These are phyloP conservation scores for Capronia epimyces DNA, from an alignment of 2,329 filamentous ascomycete genomes.

Conservation along the genomic window DNA sequence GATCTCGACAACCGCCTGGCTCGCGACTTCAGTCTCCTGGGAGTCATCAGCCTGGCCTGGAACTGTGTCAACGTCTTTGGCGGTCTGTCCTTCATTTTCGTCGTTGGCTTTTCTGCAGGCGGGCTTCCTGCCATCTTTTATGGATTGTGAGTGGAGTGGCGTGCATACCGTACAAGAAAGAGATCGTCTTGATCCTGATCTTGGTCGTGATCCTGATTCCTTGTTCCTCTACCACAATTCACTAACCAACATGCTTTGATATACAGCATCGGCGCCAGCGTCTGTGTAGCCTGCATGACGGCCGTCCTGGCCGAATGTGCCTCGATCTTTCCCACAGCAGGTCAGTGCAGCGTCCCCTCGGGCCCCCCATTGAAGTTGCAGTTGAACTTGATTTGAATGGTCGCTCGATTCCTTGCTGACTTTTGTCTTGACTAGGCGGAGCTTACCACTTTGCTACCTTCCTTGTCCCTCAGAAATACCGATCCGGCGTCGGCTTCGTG, in stretches of 20 bases:
- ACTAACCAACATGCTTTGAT: neutral
- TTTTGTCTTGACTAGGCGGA: no score
- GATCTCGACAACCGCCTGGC: conserved; percentile 37
- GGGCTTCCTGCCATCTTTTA: neutral
- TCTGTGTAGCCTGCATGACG: neutral
- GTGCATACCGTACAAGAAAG: no score
- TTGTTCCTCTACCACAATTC: neutral
- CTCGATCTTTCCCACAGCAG: neutral
- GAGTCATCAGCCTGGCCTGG: neutral
- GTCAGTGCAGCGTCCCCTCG: no score
- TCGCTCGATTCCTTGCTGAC: no score
- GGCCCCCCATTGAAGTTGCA: no score
- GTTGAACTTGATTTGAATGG: no score
- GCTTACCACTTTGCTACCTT: neutral
- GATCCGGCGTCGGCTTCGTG: neutral
- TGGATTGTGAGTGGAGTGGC: neutral
- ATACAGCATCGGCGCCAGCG: neutral
- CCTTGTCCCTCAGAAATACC: neutral
- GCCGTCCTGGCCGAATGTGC: neutral
- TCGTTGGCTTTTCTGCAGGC: neutral
- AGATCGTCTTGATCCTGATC: neutral
- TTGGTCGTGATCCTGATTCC: no score
- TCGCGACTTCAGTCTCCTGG: neutral
- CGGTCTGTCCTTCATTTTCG: neutral
- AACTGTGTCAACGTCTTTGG: neutral